phyloP scores from a whole-genome alignment of 352 stramenopile species.

The Phytophthora pinifolia region DNA sequence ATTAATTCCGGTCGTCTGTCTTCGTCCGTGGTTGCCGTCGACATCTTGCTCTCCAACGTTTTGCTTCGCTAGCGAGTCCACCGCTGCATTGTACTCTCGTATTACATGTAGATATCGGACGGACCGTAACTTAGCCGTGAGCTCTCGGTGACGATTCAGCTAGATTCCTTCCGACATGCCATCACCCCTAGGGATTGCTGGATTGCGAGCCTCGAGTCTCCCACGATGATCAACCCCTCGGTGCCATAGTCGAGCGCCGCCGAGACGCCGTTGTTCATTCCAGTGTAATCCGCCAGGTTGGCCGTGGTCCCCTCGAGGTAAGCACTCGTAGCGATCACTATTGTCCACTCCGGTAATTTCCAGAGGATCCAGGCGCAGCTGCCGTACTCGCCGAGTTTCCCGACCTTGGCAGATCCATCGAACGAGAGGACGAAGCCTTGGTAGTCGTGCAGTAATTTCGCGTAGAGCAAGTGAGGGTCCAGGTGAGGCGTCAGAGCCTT shows the following conservation, averaged over 20 bases:
- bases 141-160: background rate
- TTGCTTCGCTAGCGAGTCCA: too few relatives aligned
- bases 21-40: slow-evolving; percentile 1
- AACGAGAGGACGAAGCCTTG: slow-evolving; percentile 16
- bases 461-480: slow-evolving; percentile 1
- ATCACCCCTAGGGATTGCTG: slow-evolving; percentile 14
- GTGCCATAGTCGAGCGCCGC: background rate
- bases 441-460: background rate
- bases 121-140: too few relatives aligned
- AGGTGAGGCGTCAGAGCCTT: background rate
- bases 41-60: slow-evolving; percentile 1
- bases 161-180: slow-evolving; percentile 7
- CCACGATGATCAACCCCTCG: slow-evolving; percentile 1
- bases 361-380: slow-evolving; percentile 9
- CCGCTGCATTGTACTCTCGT: too few relatives aligned
- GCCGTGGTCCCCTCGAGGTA: background rate
- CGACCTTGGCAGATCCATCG: slow-evolving; percentile 17
- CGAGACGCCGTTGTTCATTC: background rate
- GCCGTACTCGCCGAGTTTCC: slow-evolving; percentile 1
- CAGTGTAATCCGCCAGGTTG: slow-evolving; percentile 1
- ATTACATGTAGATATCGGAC: too few relatives aligned
- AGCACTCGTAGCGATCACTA: background rate
- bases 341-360: slow-evolving; percentile 1
- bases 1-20: background rate
- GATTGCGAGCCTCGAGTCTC: slow-evolving; percentile 13